Base-by-base conservation (phyloP, 805 yeast species). In the Wickerhamiella hasegawae region DNA sequence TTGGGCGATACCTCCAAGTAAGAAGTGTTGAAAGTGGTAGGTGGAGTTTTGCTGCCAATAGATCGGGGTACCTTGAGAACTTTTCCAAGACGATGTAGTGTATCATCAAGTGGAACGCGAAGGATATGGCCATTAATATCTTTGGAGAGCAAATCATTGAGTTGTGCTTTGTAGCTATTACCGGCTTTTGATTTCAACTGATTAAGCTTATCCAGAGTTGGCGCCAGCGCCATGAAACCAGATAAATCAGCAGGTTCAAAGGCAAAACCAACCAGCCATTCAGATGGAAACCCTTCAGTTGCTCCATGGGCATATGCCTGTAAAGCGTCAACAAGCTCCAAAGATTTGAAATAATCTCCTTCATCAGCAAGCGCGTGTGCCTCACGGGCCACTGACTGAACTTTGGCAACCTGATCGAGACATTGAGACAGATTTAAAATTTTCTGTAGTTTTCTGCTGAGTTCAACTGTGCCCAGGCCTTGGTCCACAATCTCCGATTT, bases 91-190 rank as follows among this genome's bases (percentile, higher is more conserved):
- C 85, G 63, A 24, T 57, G 51, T 40, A 81, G 49, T 0, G 81
- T 67, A 10, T 67, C 72, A 5, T 51, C 45, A 2, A 48, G 47
- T 2, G 74, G 58, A 0, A 71, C 67, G 1, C 62, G 53, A 23
- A 66, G 65, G 44, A 71, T 69, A 45, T 76, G 81, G 2, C 44
- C 33, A 40, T 76, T 65, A 32, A 85, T 53, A 53, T 85, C 94
- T 0, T 61, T 60, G 9, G 78, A 43, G 32, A 85, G 56, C 22
- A 65, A 46, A 18, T 68, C 66, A 5, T 67, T 60, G 47, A 85
- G 73, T 31, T 69, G 58, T 18, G 66, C 59, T 5, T 75, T 68
- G 44, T 73, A 78, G n/a, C 74, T 69, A 26, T 66, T 69, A 12
- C 90, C 85, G 34, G 82, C 29, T 3, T 27, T 9, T 6, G 24